Evolutionary conservation across 768 basidiomycete species (phyloP), one percentile per base, ranked within the genome.

Genomic region (Hydnum rufescens): DNA sequence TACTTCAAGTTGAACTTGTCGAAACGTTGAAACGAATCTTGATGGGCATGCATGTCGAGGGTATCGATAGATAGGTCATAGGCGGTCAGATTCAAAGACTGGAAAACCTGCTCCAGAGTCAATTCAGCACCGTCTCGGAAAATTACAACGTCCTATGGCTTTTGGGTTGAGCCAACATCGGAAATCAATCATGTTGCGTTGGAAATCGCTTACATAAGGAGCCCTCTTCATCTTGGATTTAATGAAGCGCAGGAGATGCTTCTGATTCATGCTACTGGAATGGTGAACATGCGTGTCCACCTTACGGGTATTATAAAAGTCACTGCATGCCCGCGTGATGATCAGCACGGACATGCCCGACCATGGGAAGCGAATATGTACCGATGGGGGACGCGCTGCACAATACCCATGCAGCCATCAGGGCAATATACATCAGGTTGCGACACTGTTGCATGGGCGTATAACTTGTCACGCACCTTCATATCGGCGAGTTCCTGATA

Each of bases 211-310:
- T 53, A 86, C 88, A 47, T 90, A 61, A 1, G 89, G 81, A 58
- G 72, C 78, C 23, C 77, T 78, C 67, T 89, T 90, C 88, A 95
- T 92, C 64, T 93, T 93, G n/a, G 81, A 78, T 65, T 99, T 99
- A 70, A 99, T 96, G 68, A 99, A 97, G 5, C 95, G 87, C 8
- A 99, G 69, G 19, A 99, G 68, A 67, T 99, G 95, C 65, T 99
- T 99, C 65, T 99, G 95, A 64, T 99, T 99, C 92, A 97, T 96
- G 66, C 87, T 86, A 55, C 92, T 95, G 3, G 93, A 93, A 63
- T 97, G 88, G 61, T 99, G 95, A 28, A 99, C 87, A 65, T 99
- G 95, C 4, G 95, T 99, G 62, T 99, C 95, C 55, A 99, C 95
- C 64, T 99, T 99, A 25, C 95, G 80, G 49, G 89, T 72, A 63